A percentile compares a stretch with the other conserved stretches of the same genome.
Conservation (phyloP, 257 asterid species). For the Marsdenia floribunda region DNA sequence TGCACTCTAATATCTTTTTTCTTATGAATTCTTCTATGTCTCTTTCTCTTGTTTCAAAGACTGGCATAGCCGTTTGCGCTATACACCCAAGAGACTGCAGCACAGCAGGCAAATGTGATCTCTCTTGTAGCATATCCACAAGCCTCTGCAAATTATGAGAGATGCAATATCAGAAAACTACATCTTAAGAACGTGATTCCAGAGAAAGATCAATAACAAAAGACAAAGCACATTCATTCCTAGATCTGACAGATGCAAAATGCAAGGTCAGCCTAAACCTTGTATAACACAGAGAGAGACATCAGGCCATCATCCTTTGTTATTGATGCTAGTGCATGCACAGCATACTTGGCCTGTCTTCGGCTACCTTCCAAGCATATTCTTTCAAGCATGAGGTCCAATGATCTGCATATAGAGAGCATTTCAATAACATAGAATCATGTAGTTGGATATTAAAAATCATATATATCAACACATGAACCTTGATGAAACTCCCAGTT, state of each 20-base stretch:
- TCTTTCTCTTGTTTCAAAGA: conserved; percentile 91
- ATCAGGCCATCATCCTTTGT: conserved; percentile 98
- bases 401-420: conserved; percentile 50
- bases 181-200: conserved; percentile 13
- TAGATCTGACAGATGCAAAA: background rate
- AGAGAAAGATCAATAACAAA: conserved; percentile 17
- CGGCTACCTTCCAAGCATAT: conserved; percentile 97
- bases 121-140: conserved; percentile 92
- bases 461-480: conserved; percentile 21
- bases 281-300: conserved; percentile 98
- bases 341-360: conserved; percentile 98
- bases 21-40: conserved; percentile 78
- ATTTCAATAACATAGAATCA: conserved; percentile 20
- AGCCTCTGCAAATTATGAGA: conserved; percentile 56
- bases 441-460: background rate
- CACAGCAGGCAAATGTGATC: conserved; percentile 88
- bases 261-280: conserved; percentile 40
- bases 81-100: conserved; percentile 98
- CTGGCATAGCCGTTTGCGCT: conserved; percentile 97
- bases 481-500: conserved; percentile 91
- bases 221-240: background rate
- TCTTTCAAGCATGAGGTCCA: conserved; percentile 96
- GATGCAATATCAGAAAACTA: conserved; percentile 12
- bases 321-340: conserved; percentile 95
- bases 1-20: conserved; percentile 63